These are phyloP conservation scores for Microstroma glucosiphilum DNA, from an alignment of 1,284 basidiomycete species.

Conservation along the genomic window DNA sequence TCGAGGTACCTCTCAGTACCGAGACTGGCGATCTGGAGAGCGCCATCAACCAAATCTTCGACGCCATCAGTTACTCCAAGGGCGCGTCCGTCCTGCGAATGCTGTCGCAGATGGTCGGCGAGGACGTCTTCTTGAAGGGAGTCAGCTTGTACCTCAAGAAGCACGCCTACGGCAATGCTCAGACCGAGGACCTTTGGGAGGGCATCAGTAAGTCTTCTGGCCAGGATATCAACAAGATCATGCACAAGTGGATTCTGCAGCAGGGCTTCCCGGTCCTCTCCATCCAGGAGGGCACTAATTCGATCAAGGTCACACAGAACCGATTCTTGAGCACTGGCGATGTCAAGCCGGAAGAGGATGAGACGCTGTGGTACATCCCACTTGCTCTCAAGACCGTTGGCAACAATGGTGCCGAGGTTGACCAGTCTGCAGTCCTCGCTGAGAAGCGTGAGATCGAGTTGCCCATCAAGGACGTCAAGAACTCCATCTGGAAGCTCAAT, in stretches of 20 bases:
- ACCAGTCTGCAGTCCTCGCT: conserved; percentile 65
- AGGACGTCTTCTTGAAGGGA: conserved; percentile 61
- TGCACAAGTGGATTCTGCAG: conserved; percentile 89
- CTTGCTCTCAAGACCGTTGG: conserved; percentile 67
- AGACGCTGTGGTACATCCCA: conserved; percentile 84
- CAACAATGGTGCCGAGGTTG: conserved; percentile 50
- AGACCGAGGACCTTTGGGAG: conserved; percentile 78
- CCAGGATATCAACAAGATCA: conserved; percentile 70
- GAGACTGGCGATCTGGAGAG: conserved; percentile 39
- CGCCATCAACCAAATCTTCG: conserved; percentile 49
- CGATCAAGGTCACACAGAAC: conserved; percentile 64
- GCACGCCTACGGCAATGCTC: conserved; percentile 66
- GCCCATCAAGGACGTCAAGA: conserved; percentile 61
- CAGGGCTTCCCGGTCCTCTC: conserved; percentile 69
- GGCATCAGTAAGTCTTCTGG: conserved; percentile 76
- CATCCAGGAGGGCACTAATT: conserved; percentile 64
- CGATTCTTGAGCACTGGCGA: conserved; percentile 82
- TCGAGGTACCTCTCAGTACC: conserved; percentile 67
- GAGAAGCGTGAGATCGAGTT: conserved; percentile 64
- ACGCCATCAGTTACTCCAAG: conserved; percentile 53
- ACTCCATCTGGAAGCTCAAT: conserved; percentile 70
- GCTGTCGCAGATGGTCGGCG: conserved; percentile 72
- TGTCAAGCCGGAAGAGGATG: conserved; percentile 66
- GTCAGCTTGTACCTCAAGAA: conserved; percentile 80
- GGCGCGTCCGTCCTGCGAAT: conserved; percentile 71